Base-by-base conservation (phyloP, 768 basidiomycete genomes). In the Fomitopsis pulvina region DNA sequence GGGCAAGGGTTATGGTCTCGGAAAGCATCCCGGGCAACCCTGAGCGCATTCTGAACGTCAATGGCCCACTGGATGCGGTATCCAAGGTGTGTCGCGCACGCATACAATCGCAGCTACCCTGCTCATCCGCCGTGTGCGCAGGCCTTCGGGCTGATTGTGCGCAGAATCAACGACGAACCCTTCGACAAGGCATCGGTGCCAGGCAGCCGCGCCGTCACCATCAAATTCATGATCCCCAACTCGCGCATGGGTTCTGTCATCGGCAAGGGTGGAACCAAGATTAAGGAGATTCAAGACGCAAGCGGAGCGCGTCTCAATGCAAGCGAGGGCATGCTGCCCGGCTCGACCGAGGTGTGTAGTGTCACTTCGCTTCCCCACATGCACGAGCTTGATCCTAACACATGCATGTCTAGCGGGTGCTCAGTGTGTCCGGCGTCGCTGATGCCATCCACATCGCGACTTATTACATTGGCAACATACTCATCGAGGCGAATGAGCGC, bases 191-290 rank as follows among this genome's bases (percentile, higher is more conserved):
- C 96, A 20, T 98, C 95, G 29, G 91, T 98, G 4, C 96, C 96
- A 41, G 96, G 96, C 51, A 96, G 93, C 62, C 83, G 94, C 52
- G 95, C 96, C 25, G 96, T 99, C 48, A 98, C 96, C 26, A 98
- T 99, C 77, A 97, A 98, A 68, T 98, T 92, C 65, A 97, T 98
- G 87, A 96, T 98, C 50, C 95, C 95, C 56, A 97, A 98, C 69
- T 94, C 92, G 9, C 87, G 95, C 51, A 98, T 98, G 95, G 95
- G 95, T 37, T 96, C 93, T 16, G 92, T 97, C 52, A 99, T 99
- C 61, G 96, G 96, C 50, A 98, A 96, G 67, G 89, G 87, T 55
- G 96, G 96, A 27, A 85, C 86, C 30, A 99, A 99, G 69, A 99
- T 99, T 67, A 97, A 97, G 73, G 96, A 99, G 71, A 99, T 99